A percentile compares a stretch with the other conserved stretches of the same genome.
These are phyloP conservation scores for Globisporangium irregulare DNA, from an alignment of 352 stramenopile species.

Conservation along the genomic window DNA sequence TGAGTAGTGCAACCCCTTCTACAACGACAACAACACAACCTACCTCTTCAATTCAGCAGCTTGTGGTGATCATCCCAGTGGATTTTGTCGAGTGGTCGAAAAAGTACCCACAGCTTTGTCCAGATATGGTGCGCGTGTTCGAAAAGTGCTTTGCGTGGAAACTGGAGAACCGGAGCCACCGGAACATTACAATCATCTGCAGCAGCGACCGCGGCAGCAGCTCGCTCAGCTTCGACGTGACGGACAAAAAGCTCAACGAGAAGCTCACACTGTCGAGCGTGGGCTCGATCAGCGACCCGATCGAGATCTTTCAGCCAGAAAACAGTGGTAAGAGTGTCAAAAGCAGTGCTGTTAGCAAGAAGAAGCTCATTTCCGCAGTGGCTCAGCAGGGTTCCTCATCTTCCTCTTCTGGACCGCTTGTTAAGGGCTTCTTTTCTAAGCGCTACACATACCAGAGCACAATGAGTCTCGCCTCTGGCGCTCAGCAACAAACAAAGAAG, in stretches of 20 bases:
- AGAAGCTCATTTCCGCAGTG: constrained; percentile 3
- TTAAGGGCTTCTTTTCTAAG: constrained; percentile 71
- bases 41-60: constrained; percentile 35
- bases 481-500: constrained; percentile 6
- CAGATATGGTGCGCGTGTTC: constrained; percentile 46
- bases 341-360: constrained; percentile 14
- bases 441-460: constrained; percentile 60
- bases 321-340: constrained; percentile 18
- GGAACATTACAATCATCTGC: constrained; percentile 46
- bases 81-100: constrained; percentile 47
- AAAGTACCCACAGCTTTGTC: constrained; percentile 31
- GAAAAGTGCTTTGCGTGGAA: constrained; percentile 78
- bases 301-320: constrained; percentile 16
- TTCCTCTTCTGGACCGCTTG: neutral
- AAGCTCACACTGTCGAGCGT: constrained; percentile 44
- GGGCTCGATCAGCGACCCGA: constrained; percentile 50
- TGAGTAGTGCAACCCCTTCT: constrained; percentile 5
- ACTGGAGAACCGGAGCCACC: constrained; percentile 23
- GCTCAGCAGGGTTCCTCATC: neutral
- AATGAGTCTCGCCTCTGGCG: constrained; percentile 7
- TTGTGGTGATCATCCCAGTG: constrained; percentile 47
- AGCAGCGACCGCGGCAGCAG: constrained; percentile 22
- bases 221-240: constrained; percentile 50
- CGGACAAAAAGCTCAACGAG: constrained; percentile 59
- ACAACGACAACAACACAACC: constrained; percentile 3